Evolutionary conservation across 2,329 filamentous ascomycete genomes (phyloP), one percentile per base, ranked within the genome.

Genomic region (Penicillium sp.): DNA sequence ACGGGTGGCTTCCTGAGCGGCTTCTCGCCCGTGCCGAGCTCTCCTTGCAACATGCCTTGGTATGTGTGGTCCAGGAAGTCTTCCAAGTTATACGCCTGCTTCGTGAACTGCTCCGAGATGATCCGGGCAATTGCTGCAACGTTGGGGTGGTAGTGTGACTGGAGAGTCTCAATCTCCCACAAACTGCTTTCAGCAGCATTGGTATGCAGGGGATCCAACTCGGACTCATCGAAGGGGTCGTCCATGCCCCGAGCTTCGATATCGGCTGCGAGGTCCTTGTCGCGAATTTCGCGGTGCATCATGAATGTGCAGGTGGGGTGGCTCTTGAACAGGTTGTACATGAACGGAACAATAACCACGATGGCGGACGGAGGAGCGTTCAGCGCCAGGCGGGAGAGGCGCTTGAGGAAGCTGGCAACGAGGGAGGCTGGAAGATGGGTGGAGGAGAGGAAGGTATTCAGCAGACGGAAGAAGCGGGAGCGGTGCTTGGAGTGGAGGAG

Each of bases 1-100:
- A 93, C 89, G 0, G 92, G 91, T 5, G 82, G 76, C 69, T 92
- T 95, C 74, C 87, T 95, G 55, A 95, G 76, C 38, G 88, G 83
- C 71, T 92, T 95, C 51, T 80, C 78, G 48, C 71, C 72, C 2
- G 55, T 55, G 0, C 71, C 71, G 55, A 95, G 76, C 69, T 98
- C 93, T 3, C 85, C 85, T 53, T 93, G 88, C 38, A 97, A 73
- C 66, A 98, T 82, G 7, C 70, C 73, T 49, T 72, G 67, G 71
- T 97, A 98, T 0, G 89, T 92, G 68, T 97, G 90, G 66, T 98
- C 93, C 42, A 97, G 74, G 71, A 98, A 98, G 66, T 98, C 93
- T 66, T 98, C 93, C n/a, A 96, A 74, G 61, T 90, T 93, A 71
- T 97, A 98, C 2, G 86, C 81, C 59, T 90, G 85, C 74, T 98